A percentile compares a stretch with the other conserved stretches of the same genome.
phyloP scores from a whole-genome alignment of 2,329 filamentous ascomycete species.

The Claviceps quebecensis region DNA sequence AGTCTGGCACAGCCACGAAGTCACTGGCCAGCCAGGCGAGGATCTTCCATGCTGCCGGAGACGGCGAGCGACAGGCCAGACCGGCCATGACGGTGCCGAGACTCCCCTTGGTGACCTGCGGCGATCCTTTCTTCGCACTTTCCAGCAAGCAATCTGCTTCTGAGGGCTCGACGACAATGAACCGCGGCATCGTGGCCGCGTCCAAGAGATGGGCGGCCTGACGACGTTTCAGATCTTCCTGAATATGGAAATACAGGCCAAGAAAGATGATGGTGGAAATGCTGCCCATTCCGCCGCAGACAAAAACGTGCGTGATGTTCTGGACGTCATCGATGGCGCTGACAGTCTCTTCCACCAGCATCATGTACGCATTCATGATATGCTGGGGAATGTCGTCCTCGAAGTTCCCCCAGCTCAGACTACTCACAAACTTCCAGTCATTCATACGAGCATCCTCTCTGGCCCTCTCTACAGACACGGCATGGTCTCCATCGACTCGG shows the following conservation, averaged over 20 bases:
- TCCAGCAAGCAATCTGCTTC: conserved; percentile 8
- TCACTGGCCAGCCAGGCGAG: conserved; percentile 8
- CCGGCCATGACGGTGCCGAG: conserved; percentile 8
- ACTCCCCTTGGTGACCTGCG: background rate
- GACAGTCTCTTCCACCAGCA: conserved; percentile 7
- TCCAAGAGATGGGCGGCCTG: background rate
- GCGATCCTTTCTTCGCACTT: conserved; percentile 6
- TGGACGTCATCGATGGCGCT: background rate
- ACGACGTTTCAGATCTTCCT: background rate
- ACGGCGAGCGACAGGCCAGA: conserved; percentile 7
- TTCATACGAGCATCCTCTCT: conserved; percentile 9
- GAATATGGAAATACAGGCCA: conserved; percentile 1
- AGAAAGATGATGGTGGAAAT: conserved; percentile 7
- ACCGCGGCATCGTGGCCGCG: background rate
- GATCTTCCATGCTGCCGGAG: conserved; percentile 9
- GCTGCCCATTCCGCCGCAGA: conserved; percentile 8
- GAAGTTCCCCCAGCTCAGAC: conserved; percentile 8
- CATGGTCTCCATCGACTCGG: conserved; percentile 7
- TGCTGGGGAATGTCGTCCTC: conserved; percentile 5
- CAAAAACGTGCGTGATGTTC: conserved; percentile 7
- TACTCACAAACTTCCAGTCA: conserved; percentile 9
- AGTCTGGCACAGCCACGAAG: conserved; percentile 8
- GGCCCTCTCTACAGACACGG: conserved; percentile 5
- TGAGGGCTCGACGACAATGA: conserved; percentile 7
- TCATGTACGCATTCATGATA: conserved; percentile 10